phyloP scores from a whole-genome alignment of 2,329 filamentous ascomycete species.

The Chrysoporthe deuterocubensis region DNA sequence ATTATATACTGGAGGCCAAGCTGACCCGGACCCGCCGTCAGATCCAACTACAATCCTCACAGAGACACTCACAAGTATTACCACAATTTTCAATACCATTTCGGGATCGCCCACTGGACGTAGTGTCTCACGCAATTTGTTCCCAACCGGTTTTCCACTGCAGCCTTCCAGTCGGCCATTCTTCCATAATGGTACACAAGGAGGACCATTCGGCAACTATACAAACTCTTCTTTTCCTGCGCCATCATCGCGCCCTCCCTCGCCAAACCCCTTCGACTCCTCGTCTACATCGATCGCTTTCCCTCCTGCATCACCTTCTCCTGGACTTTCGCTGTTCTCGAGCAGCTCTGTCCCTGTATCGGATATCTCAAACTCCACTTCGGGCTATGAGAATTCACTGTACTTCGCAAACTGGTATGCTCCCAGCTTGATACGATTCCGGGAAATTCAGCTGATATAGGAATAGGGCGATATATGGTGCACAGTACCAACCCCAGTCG shows the following conservation, averaged over 20 bases:
- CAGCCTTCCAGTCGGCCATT: constrained; percentile 1
- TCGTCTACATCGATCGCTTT: constrained; percentile 14
- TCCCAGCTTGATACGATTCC: not conserved
- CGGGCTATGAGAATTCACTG: constrained; percentile 45
- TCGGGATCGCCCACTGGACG: not conserved
- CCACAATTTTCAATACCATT: not conserved
- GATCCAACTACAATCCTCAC: not conserved
- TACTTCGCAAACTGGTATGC: constrained; percentile 62
- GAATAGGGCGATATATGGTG: constrained; percentile 45
- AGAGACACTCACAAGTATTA: not conserved
- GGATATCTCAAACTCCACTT: constrained; percentile 1
- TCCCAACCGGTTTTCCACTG: not conserved
- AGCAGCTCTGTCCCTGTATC: not conserved
- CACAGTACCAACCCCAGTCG: constrained; percentile 66
- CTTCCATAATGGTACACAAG: constrained; percentile 11
- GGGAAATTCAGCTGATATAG: not conserved
- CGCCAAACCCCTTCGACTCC: not conserved
- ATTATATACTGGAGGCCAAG: constrained; percentile 1
- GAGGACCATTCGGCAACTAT: constrained; percentile 2
- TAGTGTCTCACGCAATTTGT: not conserved
- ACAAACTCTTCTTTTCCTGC: constrained; percentile 3
- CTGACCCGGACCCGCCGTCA: not conserved
- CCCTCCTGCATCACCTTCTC: not conserved
- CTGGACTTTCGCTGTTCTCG: constrained; percentile 15
- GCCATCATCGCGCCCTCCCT: not conserved